Base-by-base conservation (phyloP, 805 yeast species). In the Wickerhamiella shivajii region DNA sequence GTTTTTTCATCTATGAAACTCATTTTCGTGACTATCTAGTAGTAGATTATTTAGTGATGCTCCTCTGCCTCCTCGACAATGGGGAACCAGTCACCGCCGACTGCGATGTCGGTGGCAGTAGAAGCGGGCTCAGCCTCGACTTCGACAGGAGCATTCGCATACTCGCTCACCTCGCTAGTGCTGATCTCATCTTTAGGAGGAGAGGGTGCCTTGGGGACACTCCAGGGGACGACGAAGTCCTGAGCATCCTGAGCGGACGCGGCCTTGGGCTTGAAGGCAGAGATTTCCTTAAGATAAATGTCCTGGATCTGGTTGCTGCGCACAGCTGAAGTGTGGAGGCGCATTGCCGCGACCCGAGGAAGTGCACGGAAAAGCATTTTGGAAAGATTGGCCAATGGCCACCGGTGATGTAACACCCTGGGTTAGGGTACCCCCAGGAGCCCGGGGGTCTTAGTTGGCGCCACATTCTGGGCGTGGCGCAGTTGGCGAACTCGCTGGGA, bases 231-330 rank as follows among this genome's bases (percentile, higher is more conserved):
- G 47, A 84, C 87, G 44, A 76, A 68, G 44, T 72, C 69, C 51
- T 74, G 83, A 42, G 87, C 76, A 46, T 79, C 93, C 45, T 69
- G 64, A 39, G 78, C 71, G 39, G 77, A 61, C 36, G 76, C 55
- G 40, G 83, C 73, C 39, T 76, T 69, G 55, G 94, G 85, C 67
- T 84, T 83, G 74, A 80, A 85, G 42, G 73, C 71, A 65, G 76
- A 80, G 61, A 90, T 66, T 61, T 85, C 93, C 57, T 69, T 73
- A 53, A 87, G 62, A 66, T 85, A 85, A 48, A 85, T 69, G 46
- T 85, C 94, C 57, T 80, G 69, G 53, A 85, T 59, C 55, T 78
- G 64, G 68, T 85, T 69, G 46, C 44, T 42, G 30, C 52, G 49
- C 19, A 41, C 46, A 14, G 31, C 46, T 13, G 52, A 44, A 25